A percentile compares a stretch with the other conserved stretches of the same genome.
Conservation (phyloP, 805 yeast genomes). For the Cyberlindnera saturnus region DNA sequence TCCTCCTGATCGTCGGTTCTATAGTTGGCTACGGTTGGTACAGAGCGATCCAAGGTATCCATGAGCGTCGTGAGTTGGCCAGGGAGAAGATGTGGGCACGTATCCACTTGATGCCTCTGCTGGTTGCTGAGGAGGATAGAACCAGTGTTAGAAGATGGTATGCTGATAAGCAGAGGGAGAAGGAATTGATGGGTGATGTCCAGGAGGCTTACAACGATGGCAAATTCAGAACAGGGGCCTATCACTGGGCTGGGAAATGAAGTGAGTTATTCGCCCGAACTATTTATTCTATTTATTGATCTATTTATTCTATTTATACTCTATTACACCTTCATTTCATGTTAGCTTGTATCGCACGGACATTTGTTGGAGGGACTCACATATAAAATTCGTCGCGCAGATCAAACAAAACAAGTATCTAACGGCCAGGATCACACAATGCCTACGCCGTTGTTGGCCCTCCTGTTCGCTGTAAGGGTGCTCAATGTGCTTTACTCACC, state of each 20-base stretch:
- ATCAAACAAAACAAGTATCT: not conserved
- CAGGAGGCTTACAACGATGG: conserved; percentile 44
- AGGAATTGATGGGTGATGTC: conserved; percentile 55
- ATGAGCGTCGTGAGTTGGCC: conserved; percentile 67
- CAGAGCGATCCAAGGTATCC: conserved; percentile 55
- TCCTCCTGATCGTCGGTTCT: conserved; percentile 58
- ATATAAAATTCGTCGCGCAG: not conserved
- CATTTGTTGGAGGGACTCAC: too few species aligned
- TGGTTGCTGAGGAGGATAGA: conserved; percentile 80
- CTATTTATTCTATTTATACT: conserved; percentile 1
- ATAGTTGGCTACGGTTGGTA: conserved; percentile 70
- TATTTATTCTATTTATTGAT: conserved; percentile 7
- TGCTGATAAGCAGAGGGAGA: conserved; percentile 65
- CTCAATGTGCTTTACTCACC: conserved; percentile 51
- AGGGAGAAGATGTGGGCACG: conserved; percentile 79
- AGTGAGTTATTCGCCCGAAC: not conserved
- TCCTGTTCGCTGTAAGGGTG: conserved; percentile 24
- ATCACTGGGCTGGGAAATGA: conserved; percentile 24
- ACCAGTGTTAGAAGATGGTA: conserved; percentile 64
- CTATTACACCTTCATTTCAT: not conserved
- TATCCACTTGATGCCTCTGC: conserved; percentile 62
- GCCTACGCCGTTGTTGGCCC: not conserved
- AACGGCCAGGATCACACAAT: not conserved
- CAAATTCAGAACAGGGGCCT: conserved; percentile 28
- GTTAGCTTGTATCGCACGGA: too few species aligned